Evolutionary conservation across 345 rosid genomes (phyloP), one percentile per base, ranked within the genome.

Genomic region (Arabidopsis arenosa): DNA sequence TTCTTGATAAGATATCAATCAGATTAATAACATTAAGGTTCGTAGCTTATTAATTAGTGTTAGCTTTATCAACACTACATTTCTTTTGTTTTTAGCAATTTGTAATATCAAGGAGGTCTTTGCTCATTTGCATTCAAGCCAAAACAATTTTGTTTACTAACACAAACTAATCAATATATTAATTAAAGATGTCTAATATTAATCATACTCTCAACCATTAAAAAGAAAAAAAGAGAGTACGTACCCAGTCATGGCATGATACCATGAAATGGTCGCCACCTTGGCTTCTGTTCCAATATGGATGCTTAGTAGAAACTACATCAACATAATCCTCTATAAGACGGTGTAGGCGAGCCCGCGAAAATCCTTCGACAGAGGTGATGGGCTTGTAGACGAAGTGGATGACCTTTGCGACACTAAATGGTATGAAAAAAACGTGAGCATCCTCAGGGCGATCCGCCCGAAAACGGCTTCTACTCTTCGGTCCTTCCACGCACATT

Each of bases 231-330:
- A 9, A 45, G 9, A 14, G 59, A 14, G 23, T 56, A 74, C 66
- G 63, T 84, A 90, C 96, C 96, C 96, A 90, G 30, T 90, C 96
- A 73, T 88, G 96, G 43, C 96, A 88, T 57, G 92, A 86, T 44
- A 90, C 60, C 73, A 90, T 39, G 66, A 90, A 90, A 78, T 90
- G 96, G 74, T 88, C 96, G 0, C 83, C 90, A 10, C 96, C 91
- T 0, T 21, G 43, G 71, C 84, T 87, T 52, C 82, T 70, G 15
- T 88, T 90, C 96, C 96, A 88, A 37, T 79, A 83, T 0, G 87
- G 85, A 52, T 88, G 81, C 61, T 74, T 80, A 15, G 21, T 70
- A 5, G 88, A 54, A 11, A 90, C 41, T 5, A 80, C 63, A 7
- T 58, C 66, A 35, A 88, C 70, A 63, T 86, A 90, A 77, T 86